Base-by-base conservation (phyloP, 2,329 filamentous ascomycete genomes). In the Onygenales sp. region DNA sequence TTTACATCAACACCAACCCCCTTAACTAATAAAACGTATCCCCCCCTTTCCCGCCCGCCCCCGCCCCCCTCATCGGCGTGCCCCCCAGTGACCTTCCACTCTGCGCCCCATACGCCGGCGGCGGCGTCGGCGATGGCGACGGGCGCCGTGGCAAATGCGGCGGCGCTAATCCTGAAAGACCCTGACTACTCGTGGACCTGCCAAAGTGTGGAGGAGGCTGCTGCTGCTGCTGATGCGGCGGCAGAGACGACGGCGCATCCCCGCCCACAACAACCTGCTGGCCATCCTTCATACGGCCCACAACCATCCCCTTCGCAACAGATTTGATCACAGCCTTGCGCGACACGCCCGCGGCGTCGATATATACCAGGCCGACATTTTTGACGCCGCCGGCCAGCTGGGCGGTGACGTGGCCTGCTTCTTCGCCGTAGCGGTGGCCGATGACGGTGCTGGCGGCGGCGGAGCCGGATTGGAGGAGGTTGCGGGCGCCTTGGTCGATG, bases 291-390 rank as follows among this genome's bases (percentile, higher is more conserved):
- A 77, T 75, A 39, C 68, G 70, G 21, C 75, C 75, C 38, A 77
- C 71, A 2, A 76, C 72, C 93, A 98, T 97, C 42, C 93, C 90
- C 75, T 95, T 96, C 17, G 91, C 93, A 1, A 97, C 93, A 43
- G 86, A 89, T 76, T 96, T 98, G 66, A 98, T 81, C 43, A 98
- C 83, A 0, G 93, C 93, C 57, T 85, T 83, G 43, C 93, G 80
- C 53, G 88, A 95, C 1, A 98, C 93, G 38, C 93, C 93, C 0
- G 91, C 86, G 1, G 94, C 92, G 63, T 98, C 93, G 56, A 98
- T 95, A 67, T 98, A 98, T 35, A 98, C 93, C 32, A 98, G 78
- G 5, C 91, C 93, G 7, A 97, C 93, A 60, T 97, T 98, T 78
- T 93, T 95, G 63, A 96, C 84, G 27, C 91, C 92, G 5, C 89